Evolutionary conservation across 768 basidiomycete species (phyloP), one percentile per base, ranked within the genome.

Genomic region (Suillus cothurnatus): DNA sequence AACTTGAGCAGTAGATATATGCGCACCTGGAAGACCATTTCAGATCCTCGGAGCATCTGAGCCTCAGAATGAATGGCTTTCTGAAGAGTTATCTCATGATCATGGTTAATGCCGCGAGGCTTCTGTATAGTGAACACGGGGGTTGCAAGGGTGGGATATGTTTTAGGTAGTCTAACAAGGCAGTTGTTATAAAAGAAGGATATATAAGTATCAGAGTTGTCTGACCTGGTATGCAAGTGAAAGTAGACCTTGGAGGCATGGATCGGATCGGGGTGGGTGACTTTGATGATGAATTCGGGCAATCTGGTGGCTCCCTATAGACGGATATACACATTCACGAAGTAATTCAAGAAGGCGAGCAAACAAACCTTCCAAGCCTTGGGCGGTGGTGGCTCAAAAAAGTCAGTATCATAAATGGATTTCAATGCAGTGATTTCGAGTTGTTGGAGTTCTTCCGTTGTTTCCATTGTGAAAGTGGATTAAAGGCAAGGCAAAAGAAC

Each of bases 391-490:
- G 84, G 84, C 71, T 90, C 85, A 31, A 87, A 82, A 71, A 92
- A 94, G 71, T 94, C 88, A 67, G 90, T 85, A 69, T 83, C 89
- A 78, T 91, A 94, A 66, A 94, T 95, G 66, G 92, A 89, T 74
- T 86, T 85, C 67, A 94, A 81, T 36, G 88, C 91, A 58, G 88
- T 90, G 67, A 94, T 90, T 82, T 95, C 93, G 69, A 80, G 77
- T 66, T 82, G 81, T 74, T 85, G 85, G 73, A 83, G 81, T 81
- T 92, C 89, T 80, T 88, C 87, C 65, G 84, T 82, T 66, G 87
- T 84, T 79, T 92, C 91, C 92, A 93, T 92, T 61, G 67, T 66
- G 62, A 47, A 62, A 39, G 23, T 50, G 68, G 62, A 67, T 70
- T n/a, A 53, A 49, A 47, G 55, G 63, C 55, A 64, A 62, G 63